A percentile compares a stretch with the other conserved stretches of the same genome.
Conservation (phyloP, 1,284 basidiomycete genomes). For the Quambalaria eucalypti region DNA sequence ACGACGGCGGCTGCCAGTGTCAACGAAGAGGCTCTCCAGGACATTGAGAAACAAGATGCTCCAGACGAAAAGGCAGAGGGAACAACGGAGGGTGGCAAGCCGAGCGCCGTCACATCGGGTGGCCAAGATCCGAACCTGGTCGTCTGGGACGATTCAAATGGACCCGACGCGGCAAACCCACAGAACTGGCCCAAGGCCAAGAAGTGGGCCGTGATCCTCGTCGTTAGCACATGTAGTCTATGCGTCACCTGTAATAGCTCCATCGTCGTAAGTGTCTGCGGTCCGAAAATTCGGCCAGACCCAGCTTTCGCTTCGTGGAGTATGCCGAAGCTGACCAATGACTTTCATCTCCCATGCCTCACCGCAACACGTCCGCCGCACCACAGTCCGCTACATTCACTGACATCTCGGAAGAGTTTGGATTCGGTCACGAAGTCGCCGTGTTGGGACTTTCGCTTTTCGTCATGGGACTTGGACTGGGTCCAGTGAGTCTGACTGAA, state of each 20-base stretch:
- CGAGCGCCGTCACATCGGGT: too few species aligned
- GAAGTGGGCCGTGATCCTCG: slow-evolving; percentile 17
- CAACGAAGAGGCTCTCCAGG: too few species aligned
- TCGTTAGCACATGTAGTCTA: slow-evolving; percentile 17
- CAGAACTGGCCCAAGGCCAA: slow-evolving; percentile 13
- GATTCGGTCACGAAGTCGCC: slow-evolving; percentile 60
- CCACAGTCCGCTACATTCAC: slow-evolving; percentile 5
- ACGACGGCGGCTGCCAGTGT: too few species aligned
- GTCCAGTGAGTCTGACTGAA: slow-evolving; percentile 13
- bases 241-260: slow-evolving; percentile 28
- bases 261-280: slow-evolving; percentile 49
- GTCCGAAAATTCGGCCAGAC: too few species aligned
- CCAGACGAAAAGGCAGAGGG: too few species aligned
- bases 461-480: slow-evolving; percentile 50
- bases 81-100: too few species aligned
- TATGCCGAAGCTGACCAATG: too few species aligned
- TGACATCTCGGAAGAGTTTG: slow-evolving; percentile 57
- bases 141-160: slow-evolving; percentile 9
- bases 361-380: too few species aligned
- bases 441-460: slow-evolving; percentile 66
- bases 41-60: too few species aligned
- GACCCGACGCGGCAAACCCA: slow-evolving; percentile 17
- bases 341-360: too few species aligned
- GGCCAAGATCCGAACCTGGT: slow-evolving; percentile 25
- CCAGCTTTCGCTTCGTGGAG: too few species aligned